Evolutionary conservation across 73 alveolate species (phyloP).

Genomic region (Blepharisma japonicum): DNA sequence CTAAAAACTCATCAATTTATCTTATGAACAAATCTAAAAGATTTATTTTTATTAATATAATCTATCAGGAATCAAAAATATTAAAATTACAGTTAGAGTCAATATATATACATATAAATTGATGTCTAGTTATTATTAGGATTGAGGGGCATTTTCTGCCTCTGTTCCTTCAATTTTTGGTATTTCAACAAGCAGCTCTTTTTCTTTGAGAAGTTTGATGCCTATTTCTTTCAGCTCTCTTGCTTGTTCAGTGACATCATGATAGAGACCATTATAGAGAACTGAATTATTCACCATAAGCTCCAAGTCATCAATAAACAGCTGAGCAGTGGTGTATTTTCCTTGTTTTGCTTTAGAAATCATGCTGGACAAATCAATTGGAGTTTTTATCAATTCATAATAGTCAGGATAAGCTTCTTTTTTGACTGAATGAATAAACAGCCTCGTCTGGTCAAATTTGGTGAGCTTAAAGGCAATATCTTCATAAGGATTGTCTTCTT

Average conservation of each 20-base stretch:
- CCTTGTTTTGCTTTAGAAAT: constrained; percentile 56
- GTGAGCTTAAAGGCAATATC: constrained; percentile 40
- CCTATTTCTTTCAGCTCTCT: constrained; percentile 32
- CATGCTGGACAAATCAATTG: constrained; percentile 70
- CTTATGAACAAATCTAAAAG: no score
- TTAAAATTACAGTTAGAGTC: no score
- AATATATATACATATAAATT: no score
- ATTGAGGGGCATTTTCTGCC: no score
- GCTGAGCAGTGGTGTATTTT: constrained; percentile 40
- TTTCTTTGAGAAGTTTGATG: constrained; percentile 28
- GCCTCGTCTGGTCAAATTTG: constrained; percentile 40
- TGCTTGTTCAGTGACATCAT: constrained; percentile 36
- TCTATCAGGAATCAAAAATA: no score
- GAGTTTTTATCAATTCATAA: constrained; percentile 62
- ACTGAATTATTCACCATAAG: constrained; percentile 46
- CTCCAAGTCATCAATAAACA: constrained; percentile 39
- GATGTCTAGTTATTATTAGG: no score
- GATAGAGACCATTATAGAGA: constrained; percentile 41
- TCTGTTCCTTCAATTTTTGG: not conserved
- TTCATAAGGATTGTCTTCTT: constrained; percentile 32
- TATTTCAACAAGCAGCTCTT: constrained; percentile 22
- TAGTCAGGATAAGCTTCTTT: constrained; percentile 71
- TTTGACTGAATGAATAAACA: constrained; percentile 52
- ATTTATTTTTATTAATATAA: no score
- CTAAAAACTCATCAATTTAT: no score